Percentiles rank a stretch among this genome's conserved stretches.
Conservation (phyloP, 1,139 yeast genomes). For the Eremothecium gossypii region DNA sequence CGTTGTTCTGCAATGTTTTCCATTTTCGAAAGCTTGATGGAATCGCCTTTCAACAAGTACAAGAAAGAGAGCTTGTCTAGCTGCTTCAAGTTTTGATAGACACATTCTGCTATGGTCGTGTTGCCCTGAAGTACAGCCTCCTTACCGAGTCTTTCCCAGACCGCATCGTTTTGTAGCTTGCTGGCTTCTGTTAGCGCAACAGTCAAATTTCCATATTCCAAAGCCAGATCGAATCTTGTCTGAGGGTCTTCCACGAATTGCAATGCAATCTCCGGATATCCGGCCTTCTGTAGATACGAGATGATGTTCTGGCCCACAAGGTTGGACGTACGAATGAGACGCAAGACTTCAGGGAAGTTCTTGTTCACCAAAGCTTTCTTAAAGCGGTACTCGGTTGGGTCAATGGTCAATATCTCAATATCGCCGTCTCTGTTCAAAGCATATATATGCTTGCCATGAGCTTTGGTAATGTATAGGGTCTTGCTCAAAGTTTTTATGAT, state of each 20-base stretch:
- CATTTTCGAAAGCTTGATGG: conserved; percentile 69
- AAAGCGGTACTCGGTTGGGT: conserved; percentile 95
- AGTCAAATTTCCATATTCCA: conserved; percentile 81
- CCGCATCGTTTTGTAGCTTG: conserved; percentile 53
- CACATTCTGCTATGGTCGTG: conserved; percentile 73
- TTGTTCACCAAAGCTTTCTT: conserved; percentile 85
- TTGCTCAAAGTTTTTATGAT: conserved; percentile 87
- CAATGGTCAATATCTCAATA: conserved; percentile 69
- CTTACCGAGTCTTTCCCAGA: conserved; percentile 76
- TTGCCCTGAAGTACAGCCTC: conserved; percentile 92
- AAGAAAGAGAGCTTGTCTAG: conserved; percentile 86
- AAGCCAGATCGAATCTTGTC: conserved; percentile 88
- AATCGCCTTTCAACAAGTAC: conserved; percentile 77
- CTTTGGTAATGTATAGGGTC: conserved; percentile 77
- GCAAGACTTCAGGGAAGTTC: conserved; percentile 84
- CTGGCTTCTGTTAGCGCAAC: conserved; percentile 89
- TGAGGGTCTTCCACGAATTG: conserved; percentile 96
- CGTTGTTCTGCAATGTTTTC: conserved; percentile 83
- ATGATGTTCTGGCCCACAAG: conserved; percentile 96
- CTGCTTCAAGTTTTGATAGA: conserved; percentile 76
- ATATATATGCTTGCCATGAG: conserved; percentile 60
- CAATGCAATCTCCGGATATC: conserved; percentile 88
- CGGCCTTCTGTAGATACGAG: conserved; percentile 88
- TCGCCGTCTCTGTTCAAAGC: conserved; percentile 81
- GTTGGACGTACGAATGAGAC: conserved; percentile 80